Conservation (phyloP, 108 stramenopile genomes). For the Bacterosira constricta region DNA sequence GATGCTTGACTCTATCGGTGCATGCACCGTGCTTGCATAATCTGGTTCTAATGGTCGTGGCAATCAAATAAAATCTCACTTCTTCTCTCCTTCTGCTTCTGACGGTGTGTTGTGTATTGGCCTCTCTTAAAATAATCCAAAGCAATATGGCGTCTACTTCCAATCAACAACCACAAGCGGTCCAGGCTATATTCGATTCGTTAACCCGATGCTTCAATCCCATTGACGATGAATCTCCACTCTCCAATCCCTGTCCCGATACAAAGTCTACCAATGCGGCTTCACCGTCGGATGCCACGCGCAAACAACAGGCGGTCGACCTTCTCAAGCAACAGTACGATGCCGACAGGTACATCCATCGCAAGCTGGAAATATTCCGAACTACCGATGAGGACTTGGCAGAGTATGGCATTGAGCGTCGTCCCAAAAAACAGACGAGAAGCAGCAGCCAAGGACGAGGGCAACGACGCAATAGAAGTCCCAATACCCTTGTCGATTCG, state of each 20-base stretch:
- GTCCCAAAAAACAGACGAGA: neutral
- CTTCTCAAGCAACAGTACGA: neutral
- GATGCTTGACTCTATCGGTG: no score
- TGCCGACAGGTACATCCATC: constrained; percentile 10
- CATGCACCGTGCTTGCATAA: no score
- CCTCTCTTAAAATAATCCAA: no score
- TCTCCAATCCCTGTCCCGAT: neutral
- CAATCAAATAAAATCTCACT: no score
- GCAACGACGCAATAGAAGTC: neutral
- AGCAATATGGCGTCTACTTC: neutral
- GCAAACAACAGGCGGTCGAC: neutral
- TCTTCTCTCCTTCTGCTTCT: no score
- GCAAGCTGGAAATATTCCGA: constrained; percentile 16
- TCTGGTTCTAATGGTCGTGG: no score
- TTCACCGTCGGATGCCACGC: no score
- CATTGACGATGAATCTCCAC: no score
- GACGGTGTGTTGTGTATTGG: no score
- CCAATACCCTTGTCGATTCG: neutral
- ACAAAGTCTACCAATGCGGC: no score
- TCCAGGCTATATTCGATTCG: neutral
- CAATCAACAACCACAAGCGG: neutral
- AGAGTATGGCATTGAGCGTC: neutral
- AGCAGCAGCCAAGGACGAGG: neutral
- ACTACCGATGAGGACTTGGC: constrained; percentile 1
- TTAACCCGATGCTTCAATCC: constrained; percentile 10